A percentile compares a stretch with the other conserved stretches of the same genome.
These are phyloP conservation scores for Naegleria gruberi DNA, from an alignment of 208 protist genomes.

Conservation along the genomic window DNA sequence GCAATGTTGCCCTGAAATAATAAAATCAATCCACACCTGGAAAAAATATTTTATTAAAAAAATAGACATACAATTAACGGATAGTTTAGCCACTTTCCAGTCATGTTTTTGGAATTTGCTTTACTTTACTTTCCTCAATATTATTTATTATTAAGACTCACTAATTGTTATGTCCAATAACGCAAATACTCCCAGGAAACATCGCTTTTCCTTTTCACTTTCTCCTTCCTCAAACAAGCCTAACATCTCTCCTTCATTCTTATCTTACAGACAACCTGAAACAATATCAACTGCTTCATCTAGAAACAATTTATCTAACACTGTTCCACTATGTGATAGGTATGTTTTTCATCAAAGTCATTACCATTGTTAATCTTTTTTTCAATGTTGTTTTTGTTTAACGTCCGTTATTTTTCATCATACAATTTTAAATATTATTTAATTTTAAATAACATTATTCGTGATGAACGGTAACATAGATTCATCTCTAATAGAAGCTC, in stretches of 20 bases:
- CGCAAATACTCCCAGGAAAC: no score
- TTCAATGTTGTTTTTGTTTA: neutral
- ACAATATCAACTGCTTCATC: neutral
- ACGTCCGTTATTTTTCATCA: neutral
- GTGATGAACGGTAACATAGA: neutral
- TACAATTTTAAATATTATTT: neutral
- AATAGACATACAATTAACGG: neutral
- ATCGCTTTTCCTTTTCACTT: neutral
- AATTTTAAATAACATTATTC: neutral
- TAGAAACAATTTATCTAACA: neutral
- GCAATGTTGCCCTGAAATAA: neutral
- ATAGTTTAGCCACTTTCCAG: neutral
- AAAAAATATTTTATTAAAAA: neutral
- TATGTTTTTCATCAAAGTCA: neutral
- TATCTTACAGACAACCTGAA: neutral
- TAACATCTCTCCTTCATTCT: neutral
- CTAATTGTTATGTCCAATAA: neutral
- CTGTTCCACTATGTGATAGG: neutral
- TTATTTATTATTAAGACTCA: neutral
- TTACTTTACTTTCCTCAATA: neutral
- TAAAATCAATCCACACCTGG: no score
- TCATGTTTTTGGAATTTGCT: neutral
- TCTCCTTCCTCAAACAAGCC: neutral
- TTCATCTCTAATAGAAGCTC: neutral
- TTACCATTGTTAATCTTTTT: neutral